Evolutionary conservation across 768 basidiomycete species (phyloP).

Genomic region (Suillus clintonianus): DNA sequence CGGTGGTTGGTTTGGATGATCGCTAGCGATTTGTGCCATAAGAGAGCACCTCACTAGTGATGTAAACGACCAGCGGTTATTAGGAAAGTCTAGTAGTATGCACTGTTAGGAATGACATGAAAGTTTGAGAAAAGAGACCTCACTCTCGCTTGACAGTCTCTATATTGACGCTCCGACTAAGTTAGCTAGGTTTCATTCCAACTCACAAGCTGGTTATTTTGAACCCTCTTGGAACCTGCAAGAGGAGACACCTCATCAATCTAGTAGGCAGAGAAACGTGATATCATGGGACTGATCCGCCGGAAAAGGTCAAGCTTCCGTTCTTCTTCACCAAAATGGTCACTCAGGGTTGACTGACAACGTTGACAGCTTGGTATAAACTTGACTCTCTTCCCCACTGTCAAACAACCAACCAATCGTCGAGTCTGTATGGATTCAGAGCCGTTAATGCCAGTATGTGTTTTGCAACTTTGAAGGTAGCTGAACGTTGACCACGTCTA

Average conservation of each 20-base stretch:
- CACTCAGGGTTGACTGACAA: no score
- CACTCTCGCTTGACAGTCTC: background rate
- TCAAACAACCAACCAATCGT: background rate
- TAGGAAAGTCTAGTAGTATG: slow-evolving; percentile 5
- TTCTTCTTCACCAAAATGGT: background rate
- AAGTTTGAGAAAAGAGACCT: background rate
- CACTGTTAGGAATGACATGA: slow-evolving; percentile 4
- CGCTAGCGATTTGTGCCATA: slow-evolving; percentile 23
- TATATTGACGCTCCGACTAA: background rate
- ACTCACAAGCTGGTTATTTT: background rate
- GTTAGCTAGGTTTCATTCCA: background rate
- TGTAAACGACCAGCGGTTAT: slow-evolving; percentile 16
- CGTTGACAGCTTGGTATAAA: no score
- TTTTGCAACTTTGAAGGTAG: background rate
- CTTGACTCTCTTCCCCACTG: background rate
- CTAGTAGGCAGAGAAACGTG: background rate
- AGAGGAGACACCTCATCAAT: background rate
- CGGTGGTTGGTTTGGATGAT: slow-evolving; percentile 15
- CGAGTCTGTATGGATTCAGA: background rate
- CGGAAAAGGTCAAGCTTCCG: background rate
- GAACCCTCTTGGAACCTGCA: background rate
- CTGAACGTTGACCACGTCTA: no score
- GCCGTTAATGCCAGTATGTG: background rate
- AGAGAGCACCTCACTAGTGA: slow-evolving; percentile 2
- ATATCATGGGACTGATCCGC: background rate